Evolutionary conservation across 495 filamentous ascomycete genomes (phyloP).

Genomic region (Talaromyces stipitatus): DNA sequence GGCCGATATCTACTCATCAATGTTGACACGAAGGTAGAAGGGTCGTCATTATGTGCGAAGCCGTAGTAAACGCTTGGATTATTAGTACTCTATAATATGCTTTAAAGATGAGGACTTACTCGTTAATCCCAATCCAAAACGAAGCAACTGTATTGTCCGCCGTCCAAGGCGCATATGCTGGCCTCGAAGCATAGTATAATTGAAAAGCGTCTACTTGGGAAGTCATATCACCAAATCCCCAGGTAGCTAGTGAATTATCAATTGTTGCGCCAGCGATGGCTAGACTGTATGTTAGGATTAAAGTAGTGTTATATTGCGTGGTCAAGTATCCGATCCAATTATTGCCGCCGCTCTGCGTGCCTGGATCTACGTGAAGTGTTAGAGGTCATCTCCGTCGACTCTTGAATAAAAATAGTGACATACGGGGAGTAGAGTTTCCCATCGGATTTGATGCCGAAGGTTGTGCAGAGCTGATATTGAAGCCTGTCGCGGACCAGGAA

Average conservation of each 20-base stretch:
- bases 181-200: constrained; percentile 17
- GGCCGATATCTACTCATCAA: constrained; percentile 49
- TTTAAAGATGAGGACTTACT: constrained; percentile 35
- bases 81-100: background rate
- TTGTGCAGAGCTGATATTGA: constrained; percentile 47
- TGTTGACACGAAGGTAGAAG: constrained; percentile 30
- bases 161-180: constrained; percentile 49
- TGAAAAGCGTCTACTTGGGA: constrained; percentile 25
- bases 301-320: constrained; percentile 51
- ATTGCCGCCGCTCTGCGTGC: constrained; percentile 43
- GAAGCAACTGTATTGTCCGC: constrained; percentile 54
- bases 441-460: constrained; percentile 55
- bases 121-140: constrained; percentile 74
- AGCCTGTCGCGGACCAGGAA: constrained; percentile 47
- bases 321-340: constrained; percentile 47
- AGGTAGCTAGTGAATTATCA: constrained; percentile 47
- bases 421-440: constrained; percentile 46
- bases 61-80: constrained; percentile 1
- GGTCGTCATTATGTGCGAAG: constrained; percentile 1
- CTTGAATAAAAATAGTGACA: background rate
- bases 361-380: constrained; percentile 2
- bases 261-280: constrained; percentile 66
- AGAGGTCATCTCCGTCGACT: constrained; percentile 1
- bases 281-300: constrained; percentile 57
- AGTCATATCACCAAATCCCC: constrained; percentile 16